Evolutionary conservation across 2,329 filamentous ascomycete species (phyloP).

Genomic region (Botrytis fragariae): DNA sequence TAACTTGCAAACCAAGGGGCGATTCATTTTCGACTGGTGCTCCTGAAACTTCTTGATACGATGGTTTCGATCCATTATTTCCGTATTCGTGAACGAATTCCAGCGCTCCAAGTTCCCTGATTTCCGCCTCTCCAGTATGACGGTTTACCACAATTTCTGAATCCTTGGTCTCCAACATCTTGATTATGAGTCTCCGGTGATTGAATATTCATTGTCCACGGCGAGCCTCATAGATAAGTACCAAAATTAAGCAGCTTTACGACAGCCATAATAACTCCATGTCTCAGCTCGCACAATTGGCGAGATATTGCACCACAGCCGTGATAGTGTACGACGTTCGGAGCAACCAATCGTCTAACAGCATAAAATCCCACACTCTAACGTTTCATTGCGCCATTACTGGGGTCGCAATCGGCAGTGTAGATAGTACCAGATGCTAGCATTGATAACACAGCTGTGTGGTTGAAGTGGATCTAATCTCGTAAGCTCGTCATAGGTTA

Average conservation of each 20-base stretch:
- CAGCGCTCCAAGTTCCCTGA: constrained; percentile 18
- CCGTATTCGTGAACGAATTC: constrained; percentile 36
- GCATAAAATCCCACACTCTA: not conserved
- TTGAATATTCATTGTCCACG: not conserved
- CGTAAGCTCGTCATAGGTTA: constrained; percentile 13
- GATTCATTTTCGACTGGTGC: constrained; percentile 59
- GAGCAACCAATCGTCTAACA: not conserved
- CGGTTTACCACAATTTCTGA: not conserved
- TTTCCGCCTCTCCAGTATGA: not conserved
- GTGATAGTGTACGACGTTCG: not conserved
- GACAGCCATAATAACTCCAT: no score
- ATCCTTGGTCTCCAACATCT: constrained; percentile 2
- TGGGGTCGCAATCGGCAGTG: not conserved
- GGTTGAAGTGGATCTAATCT: not conserved
- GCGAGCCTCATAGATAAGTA: not conserved
- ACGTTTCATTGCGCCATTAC: not conserved
- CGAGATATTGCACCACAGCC: constrained; percentile 2
- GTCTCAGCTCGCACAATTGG: constrained; percentile 1
- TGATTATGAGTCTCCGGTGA: not conserved
- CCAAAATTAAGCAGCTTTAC: not conserved
- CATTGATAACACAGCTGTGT: not conserved
- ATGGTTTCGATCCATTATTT: constrained; percentile 47
- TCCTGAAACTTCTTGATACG: constrained; percentile 55
- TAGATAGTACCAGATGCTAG: not conserved
- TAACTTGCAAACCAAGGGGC: constrained; percentile 59